These are phyloP conservation scores for Zygosaccharomyces bisporus DNA, from an alignment of 805 yeast genomes.

Conservation along the genomic window DNA sequence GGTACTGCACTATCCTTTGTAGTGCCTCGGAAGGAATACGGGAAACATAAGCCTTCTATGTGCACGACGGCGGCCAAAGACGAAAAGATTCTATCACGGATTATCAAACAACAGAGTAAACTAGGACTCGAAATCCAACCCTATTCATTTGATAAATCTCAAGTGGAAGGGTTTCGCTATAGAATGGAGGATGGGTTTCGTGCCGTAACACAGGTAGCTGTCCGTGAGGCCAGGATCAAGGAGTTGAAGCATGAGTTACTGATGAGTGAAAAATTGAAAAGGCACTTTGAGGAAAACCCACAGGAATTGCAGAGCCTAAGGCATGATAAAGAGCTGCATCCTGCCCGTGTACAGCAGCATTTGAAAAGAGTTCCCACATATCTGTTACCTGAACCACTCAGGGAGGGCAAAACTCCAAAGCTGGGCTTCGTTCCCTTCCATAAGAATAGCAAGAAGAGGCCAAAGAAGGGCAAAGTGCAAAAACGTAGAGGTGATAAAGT, in stretches of 20 bases:
- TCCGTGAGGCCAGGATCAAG: slow-evolving; percentile 88
- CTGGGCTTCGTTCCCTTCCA: slow-evolving; percentile 74
- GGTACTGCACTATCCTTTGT: slow-evolving; percentile 95
- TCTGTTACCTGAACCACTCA: slow-evolving; percentile 74
- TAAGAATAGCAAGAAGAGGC: slow-evolving; percentile 39
- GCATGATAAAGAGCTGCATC: slow-evolving; percentile 86
- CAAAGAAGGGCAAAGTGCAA: slow-evolving; percentile 38
- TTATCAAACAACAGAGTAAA: slow-evolving; percentile 70
- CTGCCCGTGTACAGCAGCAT: slow-evolving; percentile 76
- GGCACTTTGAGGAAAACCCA: slow-evolving; percentile 96
- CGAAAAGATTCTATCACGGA: slow-evolving; percentile 76
- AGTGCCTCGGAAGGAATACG: slow-evolving; percentile 76
- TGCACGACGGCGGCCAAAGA: slow-evolving; percentile 70
- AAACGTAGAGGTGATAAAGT: slow-evolving; percentile 47
- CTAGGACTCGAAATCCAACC: slow-evolving; percentile 76
- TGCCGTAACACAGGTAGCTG: slow-evolving; percentile 83
- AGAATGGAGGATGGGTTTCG: slow-evolving; percentile 96
- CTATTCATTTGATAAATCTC: slow-evolving; percentile 84
- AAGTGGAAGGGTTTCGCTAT: slow-evolving; percentile 92
- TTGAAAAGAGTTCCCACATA: slow-evolving; percentile 91
- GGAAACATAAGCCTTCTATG: slow-evolving; percentile 80
- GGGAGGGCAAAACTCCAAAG: slow-evolving; percentile 48
- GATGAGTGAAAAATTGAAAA: slow-evolving; percentile 82
- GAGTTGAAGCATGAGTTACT: slow-evolving; percentile 85
- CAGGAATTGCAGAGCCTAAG: slow-evolving; percentile 84